Evolutionary conservation across 306 rosid genomes (phyloP).

Genomic region (Fragaria vesca): DNA sequence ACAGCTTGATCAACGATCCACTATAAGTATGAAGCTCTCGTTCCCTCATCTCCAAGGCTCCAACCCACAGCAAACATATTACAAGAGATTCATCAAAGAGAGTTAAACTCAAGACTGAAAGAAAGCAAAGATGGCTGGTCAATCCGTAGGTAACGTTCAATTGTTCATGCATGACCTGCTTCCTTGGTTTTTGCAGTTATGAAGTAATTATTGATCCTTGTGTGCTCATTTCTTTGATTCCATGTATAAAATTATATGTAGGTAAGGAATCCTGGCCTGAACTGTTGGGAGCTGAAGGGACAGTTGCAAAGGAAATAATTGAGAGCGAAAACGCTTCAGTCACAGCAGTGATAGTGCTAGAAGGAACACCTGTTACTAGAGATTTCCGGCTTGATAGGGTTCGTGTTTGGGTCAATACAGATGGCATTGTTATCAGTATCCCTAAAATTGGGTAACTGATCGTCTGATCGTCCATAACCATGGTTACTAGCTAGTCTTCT

Average conservation of each 20-base stretch:
- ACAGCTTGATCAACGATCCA: neutral
- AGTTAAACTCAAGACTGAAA: neutral
- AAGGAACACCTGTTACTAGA: conserved; percentile 32
- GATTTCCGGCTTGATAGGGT: conserved; percentile 56
- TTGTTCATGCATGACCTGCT: neutral
- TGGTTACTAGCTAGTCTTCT: neutral
- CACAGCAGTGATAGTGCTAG: conserved; percentile 27
- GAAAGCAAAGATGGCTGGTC: neutral
- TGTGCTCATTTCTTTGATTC: neutral
- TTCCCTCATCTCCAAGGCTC: too few relatives aligned
- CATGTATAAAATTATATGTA: neutral
- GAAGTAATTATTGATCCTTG: neutral
- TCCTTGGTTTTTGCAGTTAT: neutral
- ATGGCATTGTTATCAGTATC: conserved; percentile 27
- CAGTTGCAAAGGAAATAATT: conserved; percentile 32
- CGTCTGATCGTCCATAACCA: neutral
- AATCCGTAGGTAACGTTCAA: neutral
- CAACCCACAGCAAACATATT: neutral
- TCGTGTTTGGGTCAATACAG: conserved; percentile 42
- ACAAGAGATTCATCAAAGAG: neutral
- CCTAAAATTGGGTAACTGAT: conserved; percentile 42
- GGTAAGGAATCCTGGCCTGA: conserved; percentile 60
- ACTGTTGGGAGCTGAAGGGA: conserved; percentile 44
- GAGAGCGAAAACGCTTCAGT: conserved; percentile 41
- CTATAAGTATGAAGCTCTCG: neutral